Evolutionary conservation across 805 yeast species (phyloP).

Genomic region (Yamadazyma olivae): DNA sequence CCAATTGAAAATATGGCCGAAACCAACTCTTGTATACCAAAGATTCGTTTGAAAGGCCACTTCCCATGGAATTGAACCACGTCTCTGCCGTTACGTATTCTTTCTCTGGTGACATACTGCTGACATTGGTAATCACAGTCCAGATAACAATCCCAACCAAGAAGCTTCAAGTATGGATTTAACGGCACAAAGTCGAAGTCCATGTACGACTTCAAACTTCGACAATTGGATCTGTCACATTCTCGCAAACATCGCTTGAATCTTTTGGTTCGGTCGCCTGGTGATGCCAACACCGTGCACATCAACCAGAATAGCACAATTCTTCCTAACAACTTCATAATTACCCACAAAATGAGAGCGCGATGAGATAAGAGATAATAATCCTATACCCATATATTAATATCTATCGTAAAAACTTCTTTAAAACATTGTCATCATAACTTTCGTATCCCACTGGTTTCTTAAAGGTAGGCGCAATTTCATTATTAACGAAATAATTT

Average conservation of each 20-base stretch:
- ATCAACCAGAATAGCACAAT: background rate
- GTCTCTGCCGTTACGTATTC: constrained; percentile 47
- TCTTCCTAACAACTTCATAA: too few relatives aligned
- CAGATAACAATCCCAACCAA: constrained; percentile 72
- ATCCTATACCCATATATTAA: too few relatives aligned
- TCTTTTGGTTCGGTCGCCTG: constrained; percentile 59
- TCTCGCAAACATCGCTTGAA: constrained; percentile 54
- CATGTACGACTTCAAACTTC: constrained; percentile 2
- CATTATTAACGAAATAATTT: constrained; percentile 16
- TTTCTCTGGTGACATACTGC: constrained; percentile 58
- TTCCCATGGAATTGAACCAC: constrained; percentile 91
- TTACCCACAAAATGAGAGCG: too few relatives aligned
- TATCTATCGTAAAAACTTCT: too few relatives aligned
- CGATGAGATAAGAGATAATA: too few relatives aligned
- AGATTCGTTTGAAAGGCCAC: constrained; percentile 85
- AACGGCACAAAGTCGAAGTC: constrained; percentile 41
- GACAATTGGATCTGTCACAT: constrained; percentile 42
- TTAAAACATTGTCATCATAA: constrained; percentile 5
- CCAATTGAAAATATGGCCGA: constrained; percentile 74
- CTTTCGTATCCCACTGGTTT: constrained; percentile 1
- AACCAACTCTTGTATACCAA: constrained; percentile 83
- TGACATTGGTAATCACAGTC: constrained; percentile 96
- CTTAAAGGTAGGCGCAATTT: constrained; percentile 11
- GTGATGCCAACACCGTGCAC: constrained; percentile 36
- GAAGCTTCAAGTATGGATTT: constrained; percentile 36